Conservation (phyloP, 257 asterid genomes). For the Vinca minor region DNA sequence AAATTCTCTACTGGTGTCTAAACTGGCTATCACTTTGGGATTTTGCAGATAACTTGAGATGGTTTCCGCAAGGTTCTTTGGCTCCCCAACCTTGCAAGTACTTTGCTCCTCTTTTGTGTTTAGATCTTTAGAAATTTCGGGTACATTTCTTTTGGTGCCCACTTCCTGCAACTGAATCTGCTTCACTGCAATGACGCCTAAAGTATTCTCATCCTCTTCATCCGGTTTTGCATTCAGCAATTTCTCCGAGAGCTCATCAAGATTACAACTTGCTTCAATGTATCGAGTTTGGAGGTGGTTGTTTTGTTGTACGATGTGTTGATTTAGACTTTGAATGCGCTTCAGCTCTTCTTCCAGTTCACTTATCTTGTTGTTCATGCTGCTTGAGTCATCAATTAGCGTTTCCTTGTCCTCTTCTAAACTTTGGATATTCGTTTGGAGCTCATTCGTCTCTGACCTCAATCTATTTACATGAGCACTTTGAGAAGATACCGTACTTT, state of each 20-base stretch:
- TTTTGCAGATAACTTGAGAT: slow-evolving; percentile 2
- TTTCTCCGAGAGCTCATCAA: slow-evolving; percentile 30
- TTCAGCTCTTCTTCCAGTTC: slow-evolving; percentile 33
- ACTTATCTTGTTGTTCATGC: slow-evolving; percentile 26
- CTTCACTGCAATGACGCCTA: slow-evolving; percentile 1
- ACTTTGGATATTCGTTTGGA: slow-evolving; percentile 22
- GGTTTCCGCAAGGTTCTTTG: neutral
- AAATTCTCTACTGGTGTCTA: neutral
- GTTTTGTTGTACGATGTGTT: slow-evolving; percentile 12
- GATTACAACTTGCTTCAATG: slow-evolving; percentile 23
- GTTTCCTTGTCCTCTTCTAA: slow-evolving; percentile 27
- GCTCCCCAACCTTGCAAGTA: slow-evolving; percentile 5
- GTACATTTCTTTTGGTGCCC: neutral
- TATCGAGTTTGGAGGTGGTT: slow-evolving; percentile 20
- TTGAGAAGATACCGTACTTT: slow-evolving; percentile 29
- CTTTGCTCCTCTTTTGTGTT: neutral
- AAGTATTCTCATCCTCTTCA: slow-evolving; percentile 16
- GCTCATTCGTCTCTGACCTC: slow-evolving; percentile 29
- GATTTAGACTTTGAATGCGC: slow-evolving; percentile 25
- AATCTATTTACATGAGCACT: slow-evolving; percentile 29
- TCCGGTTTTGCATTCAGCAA: slow-evolving; percentile 23
- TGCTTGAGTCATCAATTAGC: slow-evolving; percentile 20
- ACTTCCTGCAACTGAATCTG: slow-evolving; percentile 2
- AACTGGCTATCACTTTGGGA: neutral
- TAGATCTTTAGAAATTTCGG: neutral